Base-by-base conservation (phyloP, 2,329 filamentous ascomycete genomes). In the Hymenoscyphus fructigenus region DNA sequence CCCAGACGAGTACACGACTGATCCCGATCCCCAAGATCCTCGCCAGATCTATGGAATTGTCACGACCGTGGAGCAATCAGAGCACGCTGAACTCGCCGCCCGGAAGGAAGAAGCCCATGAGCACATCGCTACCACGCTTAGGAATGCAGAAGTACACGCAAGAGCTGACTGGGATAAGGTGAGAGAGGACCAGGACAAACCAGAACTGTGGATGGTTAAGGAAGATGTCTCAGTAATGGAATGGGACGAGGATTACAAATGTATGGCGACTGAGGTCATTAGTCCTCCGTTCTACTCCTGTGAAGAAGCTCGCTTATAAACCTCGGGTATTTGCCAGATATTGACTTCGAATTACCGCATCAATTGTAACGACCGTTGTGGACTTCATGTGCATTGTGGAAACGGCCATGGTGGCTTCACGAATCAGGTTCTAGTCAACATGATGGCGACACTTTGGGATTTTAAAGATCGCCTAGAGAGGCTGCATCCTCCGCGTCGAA, bases 11-110 rank as follows among this genome's bases (percentile, higher is more conserved):
- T 17, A 6, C 55, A 57, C 9, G 7, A 23, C 17, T 5, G 57
- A 59, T 34, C 57, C 57, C 3, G 20, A 59, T 23, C 57, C 57
- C 15, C 12, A 59, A 36, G 57, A 59, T 26, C 29, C 29, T n/a
- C 57, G 32, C n/a, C 12, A 5, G 14, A 10, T 59, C 32, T 4
- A 26, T 12, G 57, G 34, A 14, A 59, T 41, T 59, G 20, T 41
- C 7, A 9, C 17, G n/a, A 34, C n/a, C 1, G 32, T n/a, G 29
- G 3, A 2, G 29, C 14, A 20, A 3, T 3, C 32, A 29, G 32
- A 23, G 0, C 1, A 10, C 14, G 4, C 1, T 15, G n/a, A 36
- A 9, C 2, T 29, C 32, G 15, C 23, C 56, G 1, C 34, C 34
- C 6, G 29, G 3, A 23, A 23, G 20, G 44, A 12, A 59, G 4